Percentiles rank a stretch among this genome's conserved stretches.
phyloP scores from a whole-genome alignment of 148 eudicot genomes.

The Polygonum aviculare region DNA sequence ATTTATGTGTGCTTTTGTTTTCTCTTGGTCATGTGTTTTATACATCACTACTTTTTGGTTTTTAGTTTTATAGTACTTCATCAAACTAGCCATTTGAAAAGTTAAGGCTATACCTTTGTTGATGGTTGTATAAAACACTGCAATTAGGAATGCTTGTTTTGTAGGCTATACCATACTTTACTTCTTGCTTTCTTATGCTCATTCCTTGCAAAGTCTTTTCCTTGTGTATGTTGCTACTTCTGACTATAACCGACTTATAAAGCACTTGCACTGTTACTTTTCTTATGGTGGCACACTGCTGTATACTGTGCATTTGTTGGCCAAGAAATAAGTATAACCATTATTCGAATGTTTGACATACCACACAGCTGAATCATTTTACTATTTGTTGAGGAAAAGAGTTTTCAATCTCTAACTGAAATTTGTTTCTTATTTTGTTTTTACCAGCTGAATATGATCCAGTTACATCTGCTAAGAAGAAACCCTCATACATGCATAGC shows the following conservation, averaged over 20 bases:
- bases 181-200: not conserved
- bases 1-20: not conserved
- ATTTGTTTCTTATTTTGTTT: not conserved
- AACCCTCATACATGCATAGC: slow-evolving; percentile 14
- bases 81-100: not conserved
- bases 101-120: not conserved
- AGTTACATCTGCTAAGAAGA: slow-evolving; percentile 14
- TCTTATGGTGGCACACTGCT: not conserved
- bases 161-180: not conserved
- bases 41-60: not conserved
- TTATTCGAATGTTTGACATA: not conserved
- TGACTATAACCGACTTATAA: not conserved
- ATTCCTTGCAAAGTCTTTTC: not conserved
- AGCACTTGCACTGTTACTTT: not conserved
- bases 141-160: not conserved
- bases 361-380: not conserved
- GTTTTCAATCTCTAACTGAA: not conserved
- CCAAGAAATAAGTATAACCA: not conserved
- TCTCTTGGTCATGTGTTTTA: not conserved
- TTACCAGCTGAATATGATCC: slow-evolving; percentile 18
- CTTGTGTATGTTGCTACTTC: not conserved
- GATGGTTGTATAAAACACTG: not conserved
- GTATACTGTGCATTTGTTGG: not conserved
- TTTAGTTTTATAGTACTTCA: not conserved
- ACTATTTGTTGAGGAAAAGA: not conserved